Conservation (phyloP, 2,329 filamentous ascomycete species). For the Leptographium flavum region DNA sequence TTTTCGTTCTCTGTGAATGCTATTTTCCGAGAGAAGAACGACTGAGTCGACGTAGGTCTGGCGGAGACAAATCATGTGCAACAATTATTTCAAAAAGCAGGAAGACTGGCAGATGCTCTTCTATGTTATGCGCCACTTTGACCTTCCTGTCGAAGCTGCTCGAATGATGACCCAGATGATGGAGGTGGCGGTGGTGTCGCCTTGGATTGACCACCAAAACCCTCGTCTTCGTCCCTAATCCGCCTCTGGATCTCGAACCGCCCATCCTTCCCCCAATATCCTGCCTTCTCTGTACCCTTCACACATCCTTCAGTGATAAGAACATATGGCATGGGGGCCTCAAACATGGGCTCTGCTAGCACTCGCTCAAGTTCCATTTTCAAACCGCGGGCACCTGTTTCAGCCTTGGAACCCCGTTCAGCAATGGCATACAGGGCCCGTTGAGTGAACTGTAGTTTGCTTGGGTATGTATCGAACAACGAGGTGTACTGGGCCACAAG, state of each 20-base stretch:
- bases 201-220: neutral
- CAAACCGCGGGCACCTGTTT: conserved; percentile 65
- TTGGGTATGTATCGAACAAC: conserved; percentile 68
- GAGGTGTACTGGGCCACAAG: conserved; percentile 80
- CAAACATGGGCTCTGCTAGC: conserved; percentile 67
- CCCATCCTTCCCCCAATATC: conserved; percentile 56
- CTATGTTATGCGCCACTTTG: conserved; percentile 28
- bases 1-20: neutral
- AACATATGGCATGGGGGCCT: conserved; percentile 62
- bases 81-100: neutral
- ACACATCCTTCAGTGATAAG: conserved; percentile 60
- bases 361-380: conserved; percentile 72
- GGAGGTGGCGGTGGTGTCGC: too few species aligned
- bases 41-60: neutral
- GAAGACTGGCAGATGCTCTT: too few species aligned
- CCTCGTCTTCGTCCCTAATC: conserved; percentile 46
- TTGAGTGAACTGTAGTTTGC: conserved; percentile 70
- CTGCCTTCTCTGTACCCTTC: conserved; percentile 41
- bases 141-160: conserved; percentile 30
- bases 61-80: neutral
- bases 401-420: conserved; percentile 40
- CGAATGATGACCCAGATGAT: conserved; percentile 18
- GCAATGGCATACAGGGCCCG: conserved; percentile 72
- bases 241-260: conserved; percentile 54
- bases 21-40: neutral